Conservation (phyloP, 768 basidiomycete species). For the Holtermanniella nyarrowii region DNA sequence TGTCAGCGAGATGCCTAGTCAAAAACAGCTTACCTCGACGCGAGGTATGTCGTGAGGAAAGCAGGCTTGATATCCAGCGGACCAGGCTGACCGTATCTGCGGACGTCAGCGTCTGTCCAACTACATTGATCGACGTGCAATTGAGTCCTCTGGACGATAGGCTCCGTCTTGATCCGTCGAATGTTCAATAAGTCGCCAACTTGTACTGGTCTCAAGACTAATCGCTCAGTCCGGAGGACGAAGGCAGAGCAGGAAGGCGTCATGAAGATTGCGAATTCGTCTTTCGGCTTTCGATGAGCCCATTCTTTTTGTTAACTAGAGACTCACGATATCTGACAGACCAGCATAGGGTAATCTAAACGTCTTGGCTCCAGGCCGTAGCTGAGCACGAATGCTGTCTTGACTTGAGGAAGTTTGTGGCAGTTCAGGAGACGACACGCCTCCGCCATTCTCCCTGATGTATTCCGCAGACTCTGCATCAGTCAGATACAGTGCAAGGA, state of each 20-base stretch:
- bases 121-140: constrained; percentile 13
- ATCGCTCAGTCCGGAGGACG: constrained; percentile 16
- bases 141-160: constrained; percentile 33
- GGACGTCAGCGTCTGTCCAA: neutral
- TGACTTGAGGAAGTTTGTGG: neutral
- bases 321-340: neutral
- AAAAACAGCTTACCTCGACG: constrained; percentile 8
- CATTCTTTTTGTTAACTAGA: neutral
- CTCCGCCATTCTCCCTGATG: neutral
- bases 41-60: constrained; percentile 24
- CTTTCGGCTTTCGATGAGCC: neutral
- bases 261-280: constrained; percentile 12
- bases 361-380: neutral
- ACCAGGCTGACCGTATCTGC: constrained; percentile 20
- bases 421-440: neutral
- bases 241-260: constrained; percentile 22
- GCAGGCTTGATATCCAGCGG: constrained; percentile 12
- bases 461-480: neutral
- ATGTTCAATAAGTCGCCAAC: constrained; percentile 20
- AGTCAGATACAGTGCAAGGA: neutral
- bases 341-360: neutral
- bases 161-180: constrained; percentile 32
- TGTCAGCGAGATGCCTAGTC: no score
- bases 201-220: constrained; percentile 20
- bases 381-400: neutral